Evolutionary conservation across 176 grass and related monocot genomes (phyloP).

Genomic region (Oryza glumipatula): DNA sequence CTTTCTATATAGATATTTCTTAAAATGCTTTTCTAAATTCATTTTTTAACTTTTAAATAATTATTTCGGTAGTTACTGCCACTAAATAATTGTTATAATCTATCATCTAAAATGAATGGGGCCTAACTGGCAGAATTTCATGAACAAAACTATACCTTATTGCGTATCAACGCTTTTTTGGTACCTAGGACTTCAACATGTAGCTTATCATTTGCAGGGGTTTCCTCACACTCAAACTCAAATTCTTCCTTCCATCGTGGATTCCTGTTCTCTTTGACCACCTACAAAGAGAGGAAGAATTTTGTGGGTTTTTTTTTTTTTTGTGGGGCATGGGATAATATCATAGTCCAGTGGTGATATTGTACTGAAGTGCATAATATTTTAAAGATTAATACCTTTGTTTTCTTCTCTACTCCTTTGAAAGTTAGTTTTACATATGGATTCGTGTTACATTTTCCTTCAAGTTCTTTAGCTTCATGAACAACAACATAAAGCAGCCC

Average conservation of each 20-base stretch:
- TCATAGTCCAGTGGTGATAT: not conserved
- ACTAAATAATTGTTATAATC: too few relatives aligned
- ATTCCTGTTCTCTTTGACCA: constrained; percentile 87
- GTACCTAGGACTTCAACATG: constrained; percentile 86
- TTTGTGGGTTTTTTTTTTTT: not conserved
- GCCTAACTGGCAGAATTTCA: not conserved
- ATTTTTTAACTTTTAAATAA: too few relatives aligned
- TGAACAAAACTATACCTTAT: constrained; percentile 64
- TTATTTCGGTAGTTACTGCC: too few relatives aligned
- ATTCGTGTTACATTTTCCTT: constrained; percentile 88
- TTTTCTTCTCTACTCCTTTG: constrained; percentile 83
- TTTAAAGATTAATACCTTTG: constrained; percentile 61
- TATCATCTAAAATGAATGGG: too few relatives aligned
- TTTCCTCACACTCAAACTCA: constrained; percentile 80
- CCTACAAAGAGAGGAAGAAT: constrained; percentile 47
- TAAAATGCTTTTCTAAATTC: too few relatives aligned
- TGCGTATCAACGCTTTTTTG: constrained; percentile 69
- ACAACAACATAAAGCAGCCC: constrained; percentile 79
- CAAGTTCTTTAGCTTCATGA: constrained; percentile 84
- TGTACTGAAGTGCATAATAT: not conserved
- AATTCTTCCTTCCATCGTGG: constrained; percentile 82
- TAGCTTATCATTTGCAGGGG: constrained; percentile 77
- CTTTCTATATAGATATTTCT: too few relatives aligned
- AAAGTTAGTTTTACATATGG: constrained; percentile 79
- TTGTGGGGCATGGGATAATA: not conserved